Evolutionary conservation across 495 filamentous ascomycete genomes (phyloP), one percentile per base, ranked within the genome.

Genomic region (Penicillium parvum): DNA sequence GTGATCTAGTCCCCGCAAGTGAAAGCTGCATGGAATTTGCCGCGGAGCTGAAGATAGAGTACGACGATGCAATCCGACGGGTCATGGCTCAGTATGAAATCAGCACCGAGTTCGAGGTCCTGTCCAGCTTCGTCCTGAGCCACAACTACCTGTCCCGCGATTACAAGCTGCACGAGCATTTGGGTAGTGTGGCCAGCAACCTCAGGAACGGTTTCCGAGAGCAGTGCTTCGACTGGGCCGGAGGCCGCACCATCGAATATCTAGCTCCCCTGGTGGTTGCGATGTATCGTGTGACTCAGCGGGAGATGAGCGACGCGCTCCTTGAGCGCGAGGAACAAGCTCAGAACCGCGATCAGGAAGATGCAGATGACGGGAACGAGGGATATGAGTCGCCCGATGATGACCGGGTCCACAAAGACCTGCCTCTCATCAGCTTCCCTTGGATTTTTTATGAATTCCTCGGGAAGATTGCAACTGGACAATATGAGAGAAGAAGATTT

Each of bases 351-450:
- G n/a, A n/a, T n/a, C 0, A 55, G 4, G 42, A 60, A 9, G 60
- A 53, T 0, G 9, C 32, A 12, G 36, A 37, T 17, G 40, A 44
- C 14, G 33, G 32, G 3, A 66, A 73, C 11, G 50, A 49, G 7
- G 11, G 11, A 7, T 5, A 10, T 1, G 47, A 27, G 5, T 38
- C 35, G 3, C 66, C 72, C 25, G 52, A 57, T 2, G 53, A 57
- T 17, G 52, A 7, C 4, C 22, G 29, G 12, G 11, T 17, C 1
- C 12, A 39, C 15, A 39, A 18, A 11, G 16, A 28, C 7, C 12
- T 88, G 70, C 92, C 94, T 0, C 62, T 97, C 16, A 92, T 96
- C 54, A 91, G 82, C 52, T 97, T 96, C 53, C 90, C 92, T 0
- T 99, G 92, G 94, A 58, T 97, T 7, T 94, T 97, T 40, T 67